Percentiles rank a stretch among this genome's conserved stretches.
These are phyloP conservation scores for Apiotrichum gracile DNA, from an alignment of 1,284 basidiomycete species.

Conservation along the genomic window DNA sequence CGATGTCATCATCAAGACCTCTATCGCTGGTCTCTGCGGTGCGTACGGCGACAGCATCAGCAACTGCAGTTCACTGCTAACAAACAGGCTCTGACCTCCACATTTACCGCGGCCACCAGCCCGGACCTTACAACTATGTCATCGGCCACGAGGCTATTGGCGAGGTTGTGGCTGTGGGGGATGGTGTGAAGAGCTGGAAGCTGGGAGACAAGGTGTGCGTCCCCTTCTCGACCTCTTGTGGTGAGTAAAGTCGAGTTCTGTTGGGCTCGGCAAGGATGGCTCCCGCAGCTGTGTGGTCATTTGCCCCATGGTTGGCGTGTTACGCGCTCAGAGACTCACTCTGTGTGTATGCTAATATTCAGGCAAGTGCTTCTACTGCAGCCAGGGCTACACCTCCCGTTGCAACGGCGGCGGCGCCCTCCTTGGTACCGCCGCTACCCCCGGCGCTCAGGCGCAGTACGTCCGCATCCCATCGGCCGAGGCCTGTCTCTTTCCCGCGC, in stretches of 20 bases:
- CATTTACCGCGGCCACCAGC: conserved; percentile 60
- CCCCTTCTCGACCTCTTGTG: conserved; percentile 78
- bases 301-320: no score
- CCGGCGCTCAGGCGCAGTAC: conserved; percentile 83
- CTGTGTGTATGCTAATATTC: no score
- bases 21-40: conserved; percentile 38
- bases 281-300: no score
- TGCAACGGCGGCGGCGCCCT: conserved; percentile 52
- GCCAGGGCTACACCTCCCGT: conserved; percentile 66
- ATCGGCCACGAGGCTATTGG: conserved; percentile 79
- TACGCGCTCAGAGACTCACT: no score
- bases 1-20: conserved; percentile 38
- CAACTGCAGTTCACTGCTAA: neutral
- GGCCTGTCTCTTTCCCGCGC: conserved; percentile 45
- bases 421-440: conserved; percentile 54
- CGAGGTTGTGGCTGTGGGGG: conserved; percentile 65
- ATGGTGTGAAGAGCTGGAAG: conserved; percentile 60
- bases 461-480: conserved; percentile 60
- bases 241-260: no score
- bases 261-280: no score
- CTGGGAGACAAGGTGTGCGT: conserved; percentile 79
- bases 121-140: conserved; percentile 22
- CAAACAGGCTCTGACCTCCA: conserved; percentile 76
- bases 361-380: conserved; percentile 55
- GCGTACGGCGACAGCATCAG: conserved; percentile 7